Evolutionary conservation across 2,329 filamentous ascomycete species (phyloP).

Genomic region (Xylaria polymorpha): DNA sequence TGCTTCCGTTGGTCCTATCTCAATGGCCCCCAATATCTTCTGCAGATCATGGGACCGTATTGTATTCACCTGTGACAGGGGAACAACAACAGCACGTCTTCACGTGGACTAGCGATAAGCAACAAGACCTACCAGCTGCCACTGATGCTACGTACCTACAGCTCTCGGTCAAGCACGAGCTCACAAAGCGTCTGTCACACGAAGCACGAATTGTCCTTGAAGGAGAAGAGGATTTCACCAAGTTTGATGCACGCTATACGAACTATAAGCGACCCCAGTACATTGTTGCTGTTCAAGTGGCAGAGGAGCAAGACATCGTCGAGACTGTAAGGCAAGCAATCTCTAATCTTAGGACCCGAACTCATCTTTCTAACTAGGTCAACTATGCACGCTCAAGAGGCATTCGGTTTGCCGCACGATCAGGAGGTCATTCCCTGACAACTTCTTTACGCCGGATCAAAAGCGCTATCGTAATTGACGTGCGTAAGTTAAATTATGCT

Average conservation of each 20-base stretch:
- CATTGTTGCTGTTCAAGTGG: constrained; percentile 7
- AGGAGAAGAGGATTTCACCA: constrained; percentile 6
- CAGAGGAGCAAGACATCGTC: constrained; percentile 18
- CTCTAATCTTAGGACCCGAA: not conserved
- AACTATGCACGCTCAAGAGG: constrained; percentile 11
- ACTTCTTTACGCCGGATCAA: constrained; percentile 12
- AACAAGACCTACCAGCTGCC: too few relatives aligned
- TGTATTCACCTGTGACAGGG: too few relatives aligned
- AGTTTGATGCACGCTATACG: constrained; percentile 9
- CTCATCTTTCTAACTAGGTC: constrained; percentile 5
- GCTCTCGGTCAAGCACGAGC: constrained; percentile 1
- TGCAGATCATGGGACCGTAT: too few relatives aligned
- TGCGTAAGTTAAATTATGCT: constrained; percentile 7
- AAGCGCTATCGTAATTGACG: constrained; percentile 6
- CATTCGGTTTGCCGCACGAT: constrained; percentile 2
- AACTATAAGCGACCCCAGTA: constrained; percentile 19
- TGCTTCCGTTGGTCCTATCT: too few relatives aligned
- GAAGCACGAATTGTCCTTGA: not conserved
- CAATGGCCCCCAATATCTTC: too few relatives aligned
- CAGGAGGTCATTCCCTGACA: constrained; percentile 14
- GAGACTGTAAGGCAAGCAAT: constrained; percentile 15
- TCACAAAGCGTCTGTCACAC: constrained; percentile 1
- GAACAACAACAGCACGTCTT: too few relatives aligned
- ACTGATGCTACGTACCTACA: not conserved
- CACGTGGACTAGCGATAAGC: too few relatives aligned